A percentile compares a stretch with the other conserved stretches of the same genome.
phyloP scores from a whole-genome alignment of 768 basidiomycete species.

The Pleurotus cornucopiae region DNA sequence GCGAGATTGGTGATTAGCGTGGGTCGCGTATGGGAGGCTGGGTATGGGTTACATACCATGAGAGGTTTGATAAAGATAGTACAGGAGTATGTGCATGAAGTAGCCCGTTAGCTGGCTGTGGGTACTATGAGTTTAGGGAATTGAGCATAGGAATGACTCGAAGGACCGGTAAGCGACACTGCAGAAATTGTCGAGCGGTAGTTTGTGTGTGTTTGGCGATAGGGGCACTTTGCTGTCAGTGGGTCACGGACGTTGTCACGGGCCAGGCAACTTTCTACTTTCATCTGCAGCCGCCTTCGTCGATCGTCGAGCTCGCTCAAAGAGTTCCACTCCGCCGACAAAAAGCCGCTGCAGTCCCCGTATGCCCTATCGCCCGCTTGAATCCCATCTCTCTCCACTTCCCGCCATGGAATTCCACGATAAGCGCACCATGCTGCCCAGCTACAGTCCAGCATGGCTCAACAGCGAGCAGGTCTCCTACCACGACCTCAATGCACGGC shows the following conservation, averaged over 20 bases:
- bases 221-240: too few species aligned
- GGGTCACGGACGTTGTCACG: too few species aligned
- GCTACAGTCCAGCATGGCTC: neutral
- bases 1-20: neutral
- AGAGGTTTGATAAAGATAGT: neutral
- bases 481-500: neutral
- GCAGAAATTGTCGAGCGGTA: too few species aligned
- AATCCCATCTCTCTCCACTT: neutral
- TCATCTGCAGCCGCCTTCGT: neutral
- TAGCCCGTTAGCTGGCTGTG: neutral
- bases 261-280: neutral
- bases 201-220: too few species aligned
- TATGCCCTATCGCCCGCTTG: neutral
- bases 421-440: neutral
- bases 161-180: neutral
- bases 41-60: too few species aligned
- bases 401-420: constrained; percentile 2
- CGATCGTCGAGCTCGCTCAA: neutral
- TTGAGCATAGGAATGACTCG: constrained; percentile 3
- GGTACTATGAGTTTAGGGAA: constrained; percentile 2
- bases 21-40: too few species aligned
- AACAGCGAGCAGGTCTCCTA: constrained; percentile 4
- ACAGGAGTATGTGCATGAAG: neutral
- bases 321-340: too few species aligned
- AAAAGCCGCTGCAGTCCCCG: neutral